Evolutionary conservation across 257 asterid genomes (phyloP), one percentile per base, ranked within the genome.

Genomic region (Gentiana straminea): DNA sequence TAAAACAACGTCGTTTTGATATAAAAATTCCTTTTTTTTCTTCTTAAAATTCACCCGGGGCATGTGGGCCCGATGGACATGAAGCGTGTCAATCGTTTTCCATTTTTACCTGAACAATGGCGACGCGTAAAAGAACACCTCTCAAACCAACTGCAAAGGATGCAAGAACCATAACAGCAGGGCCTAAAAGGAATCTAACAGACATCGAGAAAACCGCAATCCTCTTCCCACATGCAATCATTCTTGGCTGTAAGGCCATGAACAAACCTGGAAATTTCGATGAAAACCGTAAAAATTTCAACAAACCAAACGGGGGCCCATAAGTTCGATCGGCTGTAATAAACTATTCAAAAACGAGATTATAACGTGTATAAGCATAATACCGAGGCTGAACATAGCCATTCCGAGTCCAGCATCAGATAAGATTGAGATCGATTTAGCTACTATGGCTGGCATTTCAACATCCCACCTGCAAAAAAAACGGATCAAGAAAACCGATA

Each of bases 351-450:
- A 24, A 24, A 24, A 24, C 24, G 24, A 24, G 24, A 24, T 24
- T 24, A 24, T 24, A 24, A 24, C 24, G 24, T 24, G 0, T 3
- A 52, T 33, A 35, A 4, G 24, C 24, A 24, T 10, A 54, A 54
- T 72, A 76, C 81, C 81, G 55, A 76, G 81, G 66, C 79, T 76
- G 66, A 72, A 76, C 79, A 76, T 76, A 4, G 79, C 81, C 82
- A 76, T 72, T 41, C 82, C 82, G 36, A 76, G 82, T 37, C 79
- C 79, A 60, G 82, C 82, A 72, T 76, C 79, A 9, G 79, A 72
- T 10, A 72, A 58, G 35, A 76, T 76, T 33, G 79, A 51, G 32
- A 76, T 76, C 4, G 79, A 76, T 63, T 76, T 69, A n/a, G 79
- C 79, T 33, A 72, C 51, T 47, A 76, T 76, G 0, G 76, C 74